Conservation (phyloP, 2,329 filamentous ascomycete genomes). For the Arthroderma sp. region DNA sequence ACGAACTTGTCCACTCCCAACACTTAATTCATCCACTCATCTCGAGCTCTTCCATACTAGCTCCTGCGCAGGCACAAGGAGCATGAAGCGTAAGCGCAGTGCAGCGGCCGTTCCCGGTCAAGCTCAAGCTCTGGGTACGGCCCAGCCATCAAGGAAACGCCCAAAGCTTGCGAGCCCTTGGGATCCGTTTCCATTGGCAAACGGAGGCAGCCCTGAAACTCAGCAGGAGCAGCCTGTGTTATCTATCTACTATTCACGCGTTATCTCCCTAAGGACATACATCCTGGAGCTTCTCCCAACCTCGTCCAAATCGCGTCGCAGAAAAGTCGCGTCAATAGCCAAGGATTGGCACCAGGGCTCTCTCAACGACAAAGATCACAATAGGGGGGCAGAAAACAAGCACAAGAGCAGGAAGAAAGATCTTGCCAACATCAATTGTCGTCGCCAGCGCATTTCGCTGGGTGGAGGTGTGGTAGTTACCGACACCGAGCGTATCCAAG, state of each 20-base stretch:
- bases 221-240: conserved; percentile 46
- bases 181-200: too few relatives aligned
- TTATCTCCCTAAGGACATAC: conserved; percentile 58
- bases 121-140: too few relatives aligned
- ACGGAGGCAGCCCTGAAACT: background rate
- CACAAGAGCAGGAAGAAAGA: background rate
- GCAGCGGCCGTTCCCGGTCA: too few relatives aligned
- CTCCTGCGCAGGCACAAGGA: too few relatives aligned
- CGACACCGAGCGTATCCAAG: conserved; percentile 1
- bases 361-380: too few relatives aligned
- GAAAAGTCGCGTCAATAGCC: conserved; percentile 22
- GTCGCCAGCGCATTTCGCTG: background rate
- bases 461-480: background rate
- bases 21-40: too few relatives aligned
- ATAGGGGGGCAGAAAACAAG: background rate
- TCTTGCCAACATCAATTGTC: background rate
- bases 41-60: too few relatives aligned
- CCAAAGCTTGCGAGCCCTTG: too few relatives aligned
- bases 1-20: too few relatives aligned
- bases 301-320: conserved; percentile 45
- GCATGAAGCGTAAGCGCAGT: too few relatives aligned
- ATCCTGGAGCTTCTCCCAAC: conserved; percentile 51
- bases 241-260: conserved; percentile 51
- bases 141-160: too few relatives aligned
- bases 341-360: too few relatives aligned